Conservation (phyloP, 768 basidiomycete genomes). For the Hemileccinum impolitum region DNA sequence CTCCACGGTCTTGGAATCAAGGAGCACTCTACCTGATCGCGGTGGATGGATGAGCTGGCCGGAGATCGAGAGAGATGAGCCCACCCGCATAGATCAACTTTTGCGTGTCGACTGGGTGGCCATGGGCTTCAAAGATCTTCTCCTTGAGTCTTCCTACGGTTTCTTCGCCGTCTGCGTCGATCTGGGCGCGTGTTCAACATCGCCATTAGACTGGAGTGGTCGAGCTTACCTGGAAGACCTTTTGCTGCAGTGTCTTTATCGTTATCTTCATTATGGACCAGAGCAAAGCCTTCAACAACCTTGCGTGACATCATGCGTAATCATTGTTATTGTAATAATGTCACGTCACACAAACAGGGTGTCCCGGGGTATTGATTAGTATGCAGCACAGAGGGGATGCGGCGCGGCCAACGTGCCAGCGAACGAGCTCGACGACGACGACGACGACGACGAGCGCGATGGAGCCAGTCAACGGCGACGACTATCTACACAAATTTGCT, state of each 20-base stretch:
- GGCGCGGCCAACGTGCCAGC: constrained; percentile 10
- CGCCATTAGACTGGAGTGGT: background rate
- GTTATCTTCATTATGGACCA: constrained; percentile 79
- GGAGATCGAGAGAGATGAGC: constrained; percentile 17
- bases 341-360: constrained; percentile 18
- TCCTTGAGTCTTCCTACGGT: constrained; percentile 77
- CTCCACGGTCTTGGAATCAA: constrained; percentile 83
- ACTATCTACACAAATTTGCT: constrained; percentile 67
- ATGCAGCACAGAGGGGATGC: constrained; percentile 17
- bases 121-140: constrained; percentile 76
- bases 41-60: background rate
- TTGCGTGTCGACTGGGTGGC: constrained; percentile 69
- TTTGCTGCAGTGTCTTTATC: constrained; percentile 92
- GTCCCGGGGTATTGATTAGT: constrained; percentile 24
- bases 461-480: constrained; percentile 66
- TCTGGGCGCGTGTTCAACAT: constrained; percentile 34
- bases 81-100: constrained; percentile 95
- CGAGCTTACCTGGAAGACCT: constrained; percentile 71
- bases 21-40: constrained; percentile 79
- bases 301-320: constrained; percentile 23
- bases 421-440: constrained; percentile 4
- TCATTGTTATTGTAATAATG: constrained; percentile 13
- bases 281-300: constrained; percentile 11
- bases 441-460: constrained; percentile 27
- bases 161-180: constrained; percentile 74